These are phyloP conservation scores for Elongisporangium undulatum DNA, from an alignment of 352 stramenopile species.

Conservation along the genomic window DNA sequence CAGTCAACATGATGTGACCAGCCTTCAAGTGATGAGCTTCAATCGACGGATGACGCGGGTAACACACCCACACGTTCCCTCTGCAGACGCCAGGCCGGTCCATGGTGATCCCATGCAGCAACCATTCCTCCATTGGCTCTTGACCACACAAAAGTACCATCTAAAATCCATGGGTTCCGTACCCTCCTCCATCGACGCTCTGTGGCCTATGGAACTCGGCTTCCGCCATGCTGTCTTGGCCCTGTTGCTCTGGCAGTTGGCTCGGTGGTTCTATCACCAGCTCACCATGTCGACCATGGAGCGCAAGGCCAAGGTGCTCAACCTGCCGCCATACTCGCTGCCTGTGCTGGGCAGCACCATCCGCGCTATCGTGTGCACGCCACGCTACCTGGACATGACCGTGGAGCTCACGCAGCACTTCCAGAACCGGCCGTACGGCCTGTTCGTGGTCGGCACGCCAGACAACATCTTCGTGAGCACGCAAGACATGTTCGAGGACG, in stretches of 20 bases:
- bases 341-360: conserved; percentile 35
- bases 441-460: conserved; percentile 4
- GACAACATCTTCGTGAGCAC: conserved; percentile 10
- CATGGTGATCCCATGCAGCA: too few species aligned
- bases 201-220: not conserved
- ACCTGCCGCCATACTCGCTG: conserved; percentile 23
- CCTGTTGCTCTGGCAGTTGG: not conserved
- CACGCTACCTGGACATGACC: conserved; percentile 11
- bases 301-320: conserved; percentile 11
- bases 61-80: too few species aligned
- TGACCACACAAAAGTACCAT: too few species aligned
- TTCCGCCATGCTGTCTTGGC: not conserved
- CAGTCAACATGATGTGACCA: too few species aligned
- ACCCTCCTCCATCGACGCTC: not conserved
- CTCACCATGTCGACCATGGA: conserved; percentile 5
- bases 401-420: conserved; percentile 29
- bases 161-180: not conserved
- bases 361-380: not conserved
- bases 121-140: too few species aligned
- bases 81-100: too few species aligned
- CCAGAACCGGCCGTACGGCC: conserved; percentile 16
- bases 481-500: conserved; percentile 37
- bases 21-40: too few species aligned
- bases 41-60: too few species aligned
- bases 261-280: not conserved